Base-by-base conservation (phyloP, 2,329 filamentous ascomycete genomes). In the Microdochium bolleyi region DNA sequence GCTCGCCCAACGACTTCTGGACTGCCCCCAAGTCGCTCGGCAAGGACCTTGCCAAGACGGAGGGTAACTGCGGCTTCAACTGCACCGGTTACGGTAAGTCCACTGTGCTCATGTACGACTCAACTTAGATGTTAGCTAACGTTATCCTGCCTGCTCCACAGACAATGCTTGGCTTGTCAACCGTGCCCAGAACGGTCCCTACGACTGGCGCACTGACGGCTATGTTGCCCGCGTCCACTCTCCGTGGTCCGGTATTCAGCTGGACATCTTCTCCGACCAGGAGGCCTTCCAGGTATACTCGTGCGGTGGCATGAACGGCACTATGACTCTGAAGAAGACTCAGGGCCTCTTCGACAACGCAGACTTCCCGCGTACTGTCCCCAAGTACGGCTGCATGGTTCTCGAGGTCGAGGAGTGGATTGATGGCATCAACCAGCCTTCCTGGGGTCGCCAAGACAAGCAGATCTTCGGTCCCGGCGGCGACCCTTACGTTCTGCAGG, bases 391-490 rank as follows among this genome's bases (percentile, higher is more conserved):
- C 30, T 96, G 92, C 69, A 64, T 96, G 24, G 92, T 96, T 49
- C 80, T 96, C 69, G 92, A 96, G 73, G 89, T 94, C 13, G 83
- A 96, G 76, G 91, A 94, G 67, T 96, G 84, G 82, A 95, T 96
- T 64, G 92, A 95, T 66, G 91, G 79, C 24, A 94, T 97, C 72
- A 96, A 96, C 72, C 82, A 95, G 61, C 92, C 92, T 0, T 82
- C 90, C 69, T 96, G 92, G 92, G 83, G 83, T 54, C 81, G 92
- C 52, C 70, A 75, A 49, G 64, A 63, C 52, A 83, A 78, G 70
- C 82, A 86, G 63, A 71, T 87, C 55, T 85, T 72, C 60, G 75
- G 70, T 27, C 83, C 83, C 1, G 81, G 76, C 9, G 80, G 73
- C 52, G 77, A 78, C 56, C 79, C 80, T 2, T 85, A 82, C 62